A percentile compares a stretch with the other conserved stretches of the same genome.
Evolutionary conservation across 2,329 filamentous ascomycete species (phyloP).

Genomic region (Penicillium sp.): DNA sequence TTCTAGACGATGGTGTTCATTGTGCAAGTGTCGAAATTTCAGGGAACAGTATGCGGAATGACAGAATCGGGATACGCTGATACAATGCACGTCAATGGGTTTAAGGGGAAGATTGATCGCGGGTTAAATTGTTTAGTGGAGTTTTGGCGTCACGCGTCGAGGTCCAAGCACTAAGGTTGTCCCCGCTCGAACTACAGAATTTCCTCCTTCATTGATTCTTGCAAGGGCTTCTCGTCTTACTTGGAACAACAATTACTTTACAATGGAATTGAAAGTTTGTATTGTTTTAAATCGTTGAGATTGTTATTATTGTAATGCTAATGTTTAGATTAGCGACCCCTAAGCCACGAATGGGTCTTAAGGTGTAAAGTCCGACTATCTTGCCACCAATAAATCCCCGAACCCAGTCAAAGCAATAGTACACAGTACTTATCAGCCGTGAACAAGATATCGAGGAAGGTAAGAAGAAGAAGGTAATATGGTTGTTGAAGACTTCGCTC

Average conservation of each 20-base stretch:
- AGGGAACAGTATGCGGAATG: not conserved
- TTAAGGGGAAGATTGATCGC: slow-evolving; percentile 13
- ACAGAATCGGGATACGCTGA: slow-evolving; percentile 1
- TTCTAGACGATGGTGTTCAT: slow-evolving; percentile 26
- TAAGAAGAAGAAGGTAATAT: slow-evolving; percentile 23
- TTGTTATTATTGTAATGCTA: slow-evolving; percentile 33
- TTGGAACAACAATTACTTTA: not conserved
- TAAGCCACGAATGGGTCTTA: slow-evolving; percentile 11
- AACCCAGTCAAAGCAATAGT: not conserved
- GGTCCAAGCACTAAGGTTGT: slow-evolving; percentile 13
- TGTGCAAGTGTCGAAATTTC: slow-evolving; percentile 9
- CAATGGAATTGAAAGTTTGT: not conserved
- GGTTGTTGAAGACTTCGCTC: slow-evolving; percentile 45
- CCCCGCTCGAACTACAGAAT: not conserved
- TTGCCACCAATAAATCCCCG: not conserved
- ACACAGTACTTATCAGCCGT: not conserved
- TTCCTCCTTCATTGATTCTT: not conserved
- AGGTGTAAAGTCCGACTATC: slow-evolving; percentile 5
- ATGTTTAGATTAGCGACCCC: slow-evolving; percentile 39
- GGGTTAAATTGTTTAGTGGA: slow-evolving; percentile 8
- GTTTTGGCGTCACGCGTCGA: slow-evolving; percentile 30
- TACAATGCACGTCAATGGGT: slow-evolving; percentile 11
- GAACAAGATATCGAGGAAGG: slow-evolving; percentile 7
- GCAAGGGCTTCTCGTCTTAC: not conserved
- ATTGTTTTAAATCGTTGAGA: slow-evolving; percentile 7